Evolutionary conservation across 768 basidiomycete species (phyloP), one percentile per base, ranked within the genome.

Genomic region (Hericium coralloides): DNA sequence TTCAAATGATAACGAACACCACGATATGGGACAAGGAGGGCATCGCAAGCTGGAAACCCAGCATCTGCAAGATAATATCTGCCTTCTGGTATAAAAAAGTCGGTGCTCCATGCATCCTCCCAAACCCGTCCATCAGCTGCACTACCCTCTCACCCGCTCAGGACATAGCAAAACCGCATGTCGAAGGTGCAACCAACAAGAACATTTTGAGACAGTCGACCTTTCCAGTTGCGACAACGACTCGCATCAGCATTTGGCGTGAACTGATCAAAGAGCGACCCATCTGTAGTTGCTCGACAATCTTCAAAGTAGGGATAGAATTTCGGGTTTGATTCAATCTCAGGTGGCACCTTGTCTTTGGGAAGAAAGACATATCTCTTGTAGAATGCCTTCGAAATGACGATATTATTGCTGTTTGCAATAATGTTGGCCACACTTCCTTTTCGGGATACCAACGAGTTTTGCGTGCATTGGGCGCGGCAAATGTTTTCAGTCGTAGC

Each of bases 221-320:
- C 62, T 45, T 69, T 70, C 2, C 58, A 60, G 55, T 70, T 64
- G 2, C 60, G 57, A 41, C 56, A 3, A 41, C 38, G 12, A 58
- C 22, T 31, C 55, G 55, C 31, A 26, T 64, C 64, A 17, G 12
- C 60, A 22, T 53, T 58, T 9, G 64, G 38, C 1, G 61, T 61
- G 37, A 52, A 63, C 2, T 61, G 64, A 58, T 59, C 53, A 31
- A 73, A 63, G 38, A 72, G 67, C 0, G 71, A 67, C 2, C 74
- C 69, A 65, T 74, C 72, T 54, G 76, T 66, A 0, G 69, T 67
- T 2, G 70, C 69, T 41, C 67, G 51, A 20, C 66, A 66, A 36
- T 65, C 58, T 31, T 56, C 47, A 53, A 76, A 73, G 55, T 59
- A 74, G 0, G 71, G 74, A 55, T 53, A 74, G 50, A 70, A 65